Evolutionary conservation across 2,329 filamentous ascomycete genomes (phyloP), one percentile per base, ranked within the genome.

Genomic region (Botrytis fragariae): DNA sequence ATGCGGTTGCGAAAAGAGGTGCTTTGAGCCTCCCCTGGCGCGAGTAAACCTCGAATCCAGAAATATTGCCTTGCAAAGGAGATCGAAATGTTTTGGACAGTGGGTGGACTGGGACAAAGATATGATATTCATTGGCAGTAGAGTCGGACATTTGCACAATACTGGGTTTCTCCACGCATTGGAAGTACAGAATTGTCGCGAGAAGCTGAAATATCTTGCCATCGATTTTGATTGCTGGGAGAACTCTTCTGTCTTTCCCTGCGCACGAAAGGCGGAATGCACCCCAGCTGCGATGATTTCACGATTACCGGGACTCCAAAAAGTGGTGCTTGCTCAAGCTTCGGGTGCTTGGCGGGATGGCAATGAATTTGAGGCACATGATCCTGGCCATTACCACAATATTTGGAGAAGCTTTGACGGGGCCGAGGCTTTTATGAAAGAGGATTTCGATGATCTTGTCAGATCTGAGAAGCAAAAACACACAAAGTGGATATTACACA

Each of bases 141-240:
- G 45, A 45, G 71, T 72, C 18, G 71, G 63, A 16, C 62, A 72
- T n/a, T 57, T 72, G 12, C 71, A 72, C n/a, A 72, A 72, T 32
- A 72, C 71, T 5, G 71, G 71, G 4, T 72, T 72, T 32, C 64
- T 72, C 39, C 60, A 69, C 16, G 62, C 71, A 37, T 68, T 72
- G 12, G 71, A 72, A 64, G 35, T 37, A 18, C 35, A 37, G 16
- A 42, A 25, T 35, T 67, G 71, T 29, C 45, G 71, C 12, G 48
- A 69, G 5, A 72, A 72, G 22, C 14, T 72, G 16, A 60, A 37
- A 39, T 16, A 42, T 59, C 54, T 72, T 42, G 63, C 63, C 25
- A 39, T 69, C 7, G 37, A 69, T 12, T 18, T 48, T 39, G 51
- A 61, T 42, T 68, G 62, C 51, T 72, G 71, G 71, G 14, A 69